Conservation (phyloP, 441 rosid genomes). For the Mallotus repandus region DNA sequence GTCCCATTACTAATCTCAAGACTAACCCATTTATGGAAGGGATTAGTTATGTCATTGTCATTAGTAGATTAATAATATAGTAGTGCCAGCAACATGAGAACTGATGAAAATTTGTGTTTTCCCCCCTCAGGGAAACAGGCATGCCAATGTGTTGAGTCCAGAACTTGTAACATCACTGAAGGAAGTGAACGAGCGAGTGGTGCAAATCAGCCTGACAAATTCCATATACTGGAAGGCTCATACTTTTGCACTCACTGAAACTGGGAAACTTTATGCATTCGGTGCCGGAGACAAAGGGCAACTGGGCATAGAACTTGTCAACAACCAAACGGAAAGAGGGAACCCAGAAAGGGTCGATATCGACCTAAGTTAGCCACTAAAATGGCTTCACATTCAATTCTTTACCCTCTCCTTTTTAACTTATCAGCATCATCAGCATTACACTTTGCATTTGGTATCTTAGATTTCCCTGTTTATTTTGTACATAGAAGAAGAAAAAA, state of each 20-base stretch:
- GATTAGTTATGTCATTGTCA: not conserved
- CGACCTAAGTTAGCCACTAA: slow-evolving; percentile 52
- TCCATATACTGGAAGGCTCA: slow-evolving; percentile 87
- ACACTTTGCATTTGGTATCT: slow-evolving; percentile 44
- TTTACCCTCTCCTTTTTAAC: not conserved
- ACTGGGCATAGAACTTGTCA: slow-evolving; percentile 74
- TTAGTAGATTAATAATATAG: not conserved
- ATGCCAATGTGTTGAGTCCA: slow-evolving; percentile 73
- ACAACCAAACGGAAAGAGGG: slow-evolving; percentile 64
- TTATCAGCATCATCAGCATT: slow-evolving; percentile 23
- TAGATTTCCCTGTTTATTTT: slow-evolving; percentile 39
- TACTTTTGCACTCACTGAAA: slow-evolving; percentile 86
- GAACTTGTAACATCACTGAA: slow-evolving; percentile 73
- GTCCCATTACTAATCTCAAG: not conserved
- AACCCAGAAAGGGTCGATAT: slow-evolving; percentile 66
- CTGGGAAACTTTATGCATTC: slow-evolving; percentile 79
- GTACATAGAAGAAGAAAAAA: slow-evolving; percentile 46
- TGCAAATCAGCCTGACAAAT: slow-evolving; percentile 87
- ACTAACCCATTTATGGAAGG: too few species aligned
- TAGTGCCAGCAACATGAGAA: not conserved
- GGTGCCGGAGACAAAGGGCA: slow-evolving; percentile 98
- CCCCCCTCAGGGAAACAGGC: slow-evolving; percentile 53
- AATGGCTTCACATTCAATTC: slow-evolving; percentile 10
- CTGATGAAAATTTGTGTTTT: not conserved
- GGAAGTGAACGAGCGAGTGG: slow-evolving; percentile 63